Percentiles rank a stretch among this genome's conserved stretches.
phyloP scores from a whole-genome alignment of 1,284 basidiomycete species.

The Fomitopsis betulina region DNA sequence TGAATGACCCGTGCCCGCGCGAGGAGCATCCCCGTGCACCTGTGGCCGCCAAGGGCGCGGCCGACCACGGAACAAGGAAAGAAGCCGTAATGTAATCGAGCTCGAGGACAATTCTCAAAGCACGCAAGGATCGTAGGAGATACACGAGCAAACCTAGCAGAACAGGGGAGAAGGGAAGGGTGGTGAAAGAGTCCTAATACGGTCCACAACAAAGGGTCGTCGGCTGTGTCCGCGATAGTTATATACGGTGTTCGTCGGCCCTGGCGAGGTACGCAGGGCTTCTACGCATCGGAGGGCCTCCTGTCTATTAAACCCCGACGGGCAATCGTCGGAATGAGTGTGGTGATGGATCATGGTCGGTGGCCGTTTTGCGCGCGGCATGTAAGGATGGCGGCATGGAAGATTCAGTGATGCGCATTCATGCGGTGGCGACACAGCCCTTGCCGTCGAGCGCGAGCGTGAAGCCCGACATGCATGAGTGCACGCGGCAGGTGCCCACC shows the following conservation, averaged over 20 bases:
- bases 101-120: not conserved
- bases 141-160: not conserved
- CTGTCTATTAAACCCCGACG: not conserved
- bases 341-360: not conserved
- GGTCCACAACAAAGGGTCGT: not conserved
- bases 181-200: not conserved
- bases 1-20: not conserved
- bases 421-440: slow-evolving; percentile 14
- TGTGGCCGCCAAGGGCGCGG: not conserved
- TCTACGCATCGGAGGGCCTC: not conserved
- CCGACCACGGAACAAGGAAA: not conserved
- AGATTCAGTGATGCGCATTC: not conserved
- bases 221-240: not conserved
- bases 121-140: not conserved
- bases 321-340: not conserved
- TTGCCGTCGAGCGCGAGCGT: slow-evolving; percentile 14
- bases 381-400: not conserved
- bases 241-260: not conserved
- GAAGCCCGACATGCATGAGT: slow-evolving; percentile 27
- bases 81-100: not conserved
- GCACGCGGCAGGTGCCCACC: slow-evolving; percentile 23
- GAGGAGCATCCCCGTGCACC: not conserved
- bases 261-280: not conserved
- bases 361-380: not conserved
- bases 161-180: not conserved